A percentile compares a stretch with the other conserved stretches of the same genome.
These are phyloP conservation scores for Elongisporangium anandrum DNA, from an alignment of 352 stramenopile genomes.

Conservation along the genomic window DNA sequence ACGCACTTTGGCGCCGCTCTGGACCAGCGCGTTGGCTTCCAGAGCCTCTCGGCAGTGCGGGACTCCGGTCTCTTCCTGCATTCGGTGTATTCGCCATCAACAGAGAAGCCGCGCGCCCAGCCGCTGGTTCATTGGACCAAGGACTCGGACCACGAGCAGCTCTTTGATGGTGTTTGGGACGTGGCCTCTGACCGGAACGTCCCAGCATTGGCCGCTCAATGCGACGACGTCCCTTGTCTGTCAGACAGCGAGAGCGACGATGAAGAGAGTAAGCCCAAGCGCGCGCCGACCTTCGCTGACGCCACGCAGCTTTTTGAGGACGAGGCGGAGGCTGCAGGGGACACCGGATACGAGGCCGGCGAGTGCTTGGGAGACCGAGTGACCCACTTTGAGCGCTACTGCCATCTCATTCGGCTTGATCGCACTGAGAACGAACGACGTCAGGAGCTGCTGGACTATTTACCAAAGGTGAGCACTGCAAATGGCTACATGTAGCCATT, in stretches of 20 bases:
- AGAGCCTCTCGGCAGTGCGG: conserved; percentile 23
- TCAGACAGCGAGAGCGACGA: conserved; percentile 80
- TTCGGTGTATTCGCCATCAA: conserved; percentile 18
- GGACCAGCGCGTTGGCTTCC: conserved; percentile 32
- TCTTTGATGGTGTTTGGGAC: conserved; percentile 47
- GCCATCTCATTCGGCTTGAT: conserved; percentile 54
- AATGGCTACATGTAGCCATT: conserved; percentile 15
- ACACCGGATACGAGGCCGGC: conserved; percentile 25
- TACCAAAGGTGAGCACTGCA: conserved; percentile 30
- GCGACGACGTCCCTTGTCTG: conserved; percentile 45
- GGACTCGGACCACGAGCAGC: not conserved
- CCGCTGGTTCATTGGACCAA: conserved; percentile 11
- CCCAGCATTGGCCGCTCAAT: conserved; percentile 21
- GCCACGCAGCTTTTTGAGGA: conserved; percentile 23
- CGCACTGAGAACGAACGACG: conserved; percentile 46
- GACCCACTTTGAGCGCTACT: conserved; percentile 53
- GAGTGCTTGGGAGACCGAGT: conserved; percentile 34
- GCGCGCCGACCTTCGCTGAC: conserved; percentile 23
- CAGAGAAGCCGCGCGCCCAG: conserved; percentile 14
- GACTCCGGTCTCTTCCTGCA: conserved; percentile 11
- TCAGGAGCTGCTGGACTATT: conserved; percentile 35
- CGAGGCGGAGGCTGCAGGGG: not conserved
- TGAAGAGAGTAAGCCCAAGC: conserved; percentile 19
- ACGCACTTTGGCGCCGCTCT: conserved; percentile 31
- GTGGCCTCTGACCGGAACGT: conserved; percentile 18